phyloP scores from a whole-genome alignment of 805 yeast genomes.

The Zygoascus tannicola region DNA sequence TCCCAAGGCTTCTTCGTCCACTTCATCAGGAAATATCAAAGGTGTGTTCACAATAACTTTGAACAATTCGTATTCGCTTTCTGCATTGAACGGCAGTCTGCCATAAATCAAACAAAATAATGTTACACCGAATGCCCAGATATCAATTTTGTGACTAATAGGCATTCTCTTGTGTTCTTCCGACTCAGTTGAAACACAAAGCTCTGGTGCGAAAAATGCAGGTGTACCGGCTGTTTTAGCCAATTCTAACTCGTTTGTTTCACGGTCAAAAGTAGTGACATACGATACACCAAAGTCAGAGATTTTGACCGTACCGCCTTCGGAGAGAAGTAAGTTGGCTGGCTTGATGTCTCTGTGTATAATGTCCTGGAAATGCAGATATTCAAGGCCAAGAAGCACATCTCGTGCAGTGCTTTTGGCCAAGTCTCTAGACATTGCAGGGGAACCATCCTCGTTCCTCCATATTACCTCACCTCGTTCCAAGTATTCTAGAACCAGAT shows the following conservation, averaged over 20 bases:
- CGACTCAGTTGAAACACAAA: conserved; percentile 17
- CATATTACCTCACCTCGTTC: conserved; percentile 87
- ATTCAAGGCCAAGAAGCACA: conserved; percentile 80
- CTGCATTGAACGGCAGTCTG: conserved; percentile 78
- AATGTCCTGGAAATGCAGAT: conserved; percentile 80
- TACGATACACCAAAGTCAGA: conserved; percentile 96
- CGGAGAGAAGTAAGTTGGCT: conserved; percentile 69
- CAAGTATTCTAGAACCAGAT: conserved; percentile 80
- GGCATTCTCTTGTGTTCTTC: conserved; percentile 17
- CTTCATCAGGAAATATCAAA: conserved; percentile 45
- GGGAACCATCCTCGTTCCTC: conserved; percentile 50
- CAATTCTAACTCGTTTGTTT: conserved; percentile 64
- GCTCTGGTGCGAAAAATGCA: conserved; percentile 90
- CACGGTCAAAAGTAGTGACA: conserved; percentile 40
- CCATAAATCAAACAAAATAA: conserved; percentile 84
- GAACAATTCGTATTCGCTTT: conserved; percentile 76
- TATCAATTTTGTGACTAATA: conserved; percentile 79
- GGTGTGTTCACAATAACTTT: conserved; percentile 63
- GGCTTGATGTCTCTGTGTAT: conserved; percentile 96
- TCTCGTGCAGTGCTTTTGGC: conserved; percentile 71
- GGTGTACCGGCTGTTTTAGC: conserved; percentile 98
- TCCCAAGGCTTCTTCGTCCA: conserved; percentile 1
- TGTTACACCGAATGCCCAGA: conserved; percentile 97
- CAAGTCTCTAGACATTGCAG: conserved; percentile 57
- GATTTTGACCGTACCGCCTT: conserved; percentile 71